Percentiles rank a stretch among this genome's conserved stretches.
These are phyloP conservation scores for Mucor saturninus DNA, from an alignment of 371 early-diverging fungal species.

Conservation along the genomic window DNA sequence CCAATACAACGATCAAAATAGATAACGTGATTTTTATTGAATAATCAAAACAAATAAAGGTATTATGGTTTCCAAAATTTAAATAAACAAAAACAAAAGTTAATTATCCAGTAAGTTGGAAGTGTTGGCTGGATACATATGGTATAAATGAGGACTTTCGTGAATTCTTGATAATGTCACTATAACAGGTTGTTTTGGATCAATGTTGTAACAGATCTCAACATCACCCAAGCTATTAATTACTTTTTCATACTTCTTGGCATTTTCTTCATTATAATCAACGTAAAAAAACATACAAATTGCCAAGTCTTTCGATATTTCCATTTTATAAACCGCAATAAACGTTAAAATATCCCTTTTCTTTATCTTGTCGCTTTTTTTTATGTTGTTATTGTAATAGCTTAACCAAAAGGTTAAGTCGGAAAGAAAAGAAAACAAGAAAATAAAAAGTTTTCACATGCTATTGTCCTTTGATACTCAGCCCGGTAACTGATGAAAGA, in stretches of 20 bases:
- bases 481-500: slow-evolving; percentile 8
- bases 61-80: too few species aligned
- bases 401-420: too few species aligned
- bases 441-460: too few species aligned
- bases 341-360: too few species aligned
- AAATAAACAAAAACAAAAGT: neutral
- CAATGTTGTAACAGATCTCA: neutral
- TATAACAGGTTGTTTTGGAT: neutral
- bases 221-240: slow-evolving; percentile 1
- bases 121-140: neutral
- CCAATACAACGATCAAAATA: slow-evolving; percentile 13
- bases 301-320: too few species aligned
- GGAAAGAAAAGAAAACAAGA: too few species aligned
- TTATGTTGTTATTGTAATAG: too few species aligned
- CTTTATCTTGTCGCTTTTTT: too few species aligned
- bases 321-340: too few species aligned
- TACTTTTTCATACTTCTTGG: neutral
- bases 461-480: too few species aligned
- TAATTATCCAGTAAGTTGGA: neutral
- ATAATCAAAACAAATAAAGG: neutral
- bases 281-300: too few species aligned
- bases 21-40: neutral
- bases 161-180: neutral
- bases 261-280: too few species aligned
- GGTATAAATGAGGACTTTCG: neutral